Base-by-base conservation (phyloP, 805 yeast species). In the Monosporozyma yasuniensis region DNA sequence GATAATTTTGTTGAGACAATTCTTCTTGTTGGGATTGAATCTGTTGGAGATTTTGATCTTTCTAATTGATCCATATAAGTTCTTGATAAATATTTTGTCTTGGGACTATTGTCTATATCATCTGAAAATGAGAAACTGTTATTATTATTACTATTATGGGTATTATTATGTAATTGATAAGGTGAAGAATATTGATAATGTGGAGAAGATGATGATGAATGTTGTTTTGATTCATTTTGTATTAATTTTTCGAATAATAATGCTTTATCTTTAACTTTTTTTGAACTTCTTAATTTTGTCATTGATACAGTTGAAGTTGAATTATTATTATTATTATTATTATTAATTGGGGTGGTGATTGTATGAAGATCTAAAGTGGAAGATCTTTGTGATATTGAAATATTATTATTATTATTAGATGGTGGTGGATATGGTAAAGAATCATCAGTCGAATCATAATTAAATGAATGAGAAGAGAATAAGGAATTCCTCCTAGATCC, bases 231-330 rank as follows among this genome's bases (percentile, higher is more conserved):
- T 41, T 47, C 52, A 11, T 51, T 21, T 10, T 52, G 48, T 16
- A 59, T 55, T 28, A 65, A 50, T 44, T 56, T 63, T 46, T 66
- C 70, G 49, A 63, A 66, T 27, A 66, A 46, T 23, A 58, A 54
- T 1, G 65, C 61, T 47, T 65, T 66, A 41, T 66, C 68, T 35
- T 56, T 64, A 16, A 65, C 70, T 46, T 60, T 64, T 14, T 54
- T 61, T 1, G 70, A 63, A 21, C 55, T 53, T 51, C 65, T 61
- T 32, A 65, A 50, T 38, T 59, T 56, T 34, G 49, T 54, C 14
- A 64, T 51, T 11, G 63, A 44, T 18, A 32, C 19, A 32, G 35
- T 9, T 21, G 32, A 23, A 18, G 37, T 2, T 42, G 44, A 19
- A 42, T 25, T n/a, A 27, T 19, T n/a, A n/a, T n/a, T n/a, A n/a